Evolutionary conservation across 2,329 filamentous ascomycete genomes (phyloP).

Genomic region (Fusarium lateritium): DNA sequence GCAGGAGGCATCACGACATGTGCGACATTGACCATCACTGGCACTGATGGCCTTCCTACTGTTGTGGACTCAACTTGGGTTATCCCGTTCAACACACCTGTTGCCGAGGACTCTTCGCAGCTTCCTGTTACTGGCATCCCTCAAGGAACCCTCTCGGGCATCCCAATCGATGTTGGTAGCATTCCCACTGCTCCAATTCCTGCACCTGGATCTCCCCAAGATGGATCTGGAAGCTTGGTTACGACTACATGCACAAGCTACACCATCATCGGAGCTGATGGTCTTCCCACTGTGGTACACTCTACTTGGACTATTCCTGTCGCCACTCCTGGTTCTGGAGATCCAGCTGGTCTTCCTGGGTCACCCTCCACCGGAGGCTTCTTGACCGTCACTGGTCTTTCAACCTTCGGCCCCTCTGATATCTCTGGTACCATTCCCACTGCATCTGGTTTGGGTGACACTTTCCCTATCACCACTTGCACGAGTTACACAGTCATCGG

Average conservation of each 20-base stretch:
- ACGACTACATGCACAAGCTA: slow-evolving; percentile 41
- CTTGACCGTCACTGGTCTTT: slow-evolving; percentile 18
- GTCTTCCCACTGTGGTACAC: slow-evolving; percentile 41
- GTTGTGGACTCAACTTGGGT: slow-evolving; percentile 55
- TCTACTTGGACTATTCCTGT: slow-evolving; percentile 40
- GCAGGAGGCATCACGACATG: slow-evolving; percentile 42
- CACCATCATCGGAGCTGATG: slow-evolving; percentile 43
- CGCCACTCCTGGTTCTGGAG: slow-evolving; percentile 15
- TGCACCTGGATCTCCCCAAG: slow-evolving; percentile 28
- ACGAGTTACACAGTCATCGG: slow-evolving; percentile 51
- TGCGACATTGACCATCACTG: slow-evolving; percentile 51
- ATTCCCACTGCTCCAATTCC: slow-evolving; percentile 28
- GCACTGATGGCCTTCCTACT: slow-evolving; percentile 53
- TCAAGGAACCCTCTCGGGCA: slow-evolving; percentile 29
- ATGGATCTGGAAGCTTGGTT: slow-evolving; percentile 24
- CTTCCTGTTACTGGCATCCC: slow-evolving; percentile 27
- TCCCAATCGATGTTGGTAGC: slow-evolving; percentile 34
- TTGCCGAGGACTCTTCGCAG: slow-evolving; percentile 29
- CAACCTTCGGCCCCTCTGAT: slow-evolving; percentile 19
- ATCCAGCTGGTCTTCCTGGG: slow-evolving; percentile 12
- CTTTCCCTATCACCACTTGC: slow-evolving; percentile 46
- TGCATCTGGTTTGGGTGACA: slow-evolving; percentile 3
- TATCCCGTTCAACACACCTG: slow-evolving; percentile 38
- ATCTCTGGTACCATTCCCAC: slow-evolving; percentile 1
- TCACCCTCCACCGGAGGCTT: slow-evolving; percentile 18